phyloP scores from a whole-genome alignment of 805 yeast species.

The Myxozyma lipomycoides region DNA sequence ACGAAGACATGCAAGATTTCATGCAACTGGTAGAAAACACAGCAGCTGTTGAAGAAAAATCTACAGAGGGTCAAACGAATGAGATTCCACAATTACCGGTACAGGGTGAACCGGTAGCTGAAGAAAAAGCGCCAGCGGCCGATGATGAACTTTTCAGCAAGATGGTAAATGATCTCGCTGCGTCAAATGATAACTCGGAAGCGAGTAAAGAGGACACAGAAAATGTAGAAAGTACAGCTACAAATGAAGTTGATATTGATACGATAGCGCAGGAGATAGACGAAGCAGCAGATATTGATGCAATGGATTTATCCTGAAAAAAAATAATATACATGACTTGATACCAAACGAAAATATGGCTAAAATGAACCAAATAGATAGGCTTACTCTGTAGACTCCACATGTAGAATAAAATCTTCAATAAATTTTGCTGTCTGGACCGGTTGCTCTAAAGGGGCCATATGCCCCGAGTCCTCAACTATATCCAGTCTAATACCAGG shows the following conservation, averaged over 20 bases:
- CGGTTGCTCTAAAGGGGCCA: conserved; percentile 1
- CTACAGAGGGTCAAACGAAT: background rate
- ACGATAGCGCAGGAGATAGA: background rate
- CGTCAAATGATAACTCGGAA: too few relatives aligned
- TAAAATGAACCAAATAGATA: background rate
- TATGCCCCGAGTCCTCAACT: background rate
- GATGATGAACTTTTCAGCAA: background rate
- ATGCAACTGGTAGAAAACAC: conserved; percentile 15
- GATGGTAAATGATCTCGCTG: background rate
- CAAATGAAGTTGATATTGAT: background rate
- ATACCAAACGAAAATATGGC: too few relatives aligned
- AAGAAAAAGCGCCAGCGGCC: background rate
- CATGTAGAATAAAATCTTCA: background rate
- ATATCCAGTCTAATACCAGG: background rate
- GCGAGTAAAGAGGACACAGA: background rate
- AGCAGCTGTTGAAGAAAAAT: background rate
- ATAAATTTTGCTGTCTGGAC: background rate
- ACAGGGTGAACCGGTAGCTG: background rate
- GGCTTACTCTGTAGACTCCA: background rate
- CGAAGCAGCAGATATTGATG: background rate
- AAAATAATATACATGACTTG: too few relatives aligned
- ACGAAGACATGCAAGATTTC: conserved; percentile 12
- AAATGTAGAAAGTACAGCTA: background rate
- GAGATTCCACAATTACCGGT: too few relatives aligned
- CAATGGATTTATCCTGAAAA: background rate